Percentiles rank a stretch among this genome's conserved stretches.
Evolutionary conservation across 768 basidiomycete species (phyloP).

Genomic region (Mycena amicta): DNA sequence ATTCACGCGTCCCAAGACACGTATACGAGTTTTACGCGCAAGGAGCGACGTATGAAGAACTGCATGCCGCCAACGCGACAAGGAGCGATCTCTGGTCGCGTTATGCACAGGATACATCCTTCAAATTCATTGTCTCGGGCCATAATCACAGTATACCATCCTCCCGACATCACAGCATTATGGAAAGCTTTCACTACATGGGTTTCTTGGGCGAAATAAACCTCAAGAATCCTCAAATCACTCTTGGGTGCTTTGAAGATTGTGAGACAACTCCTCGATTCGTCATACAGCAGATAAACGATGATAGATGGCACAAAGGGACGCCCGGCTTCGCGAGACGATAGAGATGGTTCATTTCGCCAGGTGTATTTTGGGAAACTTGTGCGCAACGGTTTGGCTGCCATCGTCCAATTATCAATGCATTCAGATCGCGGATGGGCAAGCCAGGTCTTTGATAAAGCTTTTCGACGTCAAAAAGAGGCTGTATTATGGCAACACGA

Average conservation of each 20-base stretch:
- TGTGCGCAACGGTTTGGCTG: slow-evolving; percentile 47
- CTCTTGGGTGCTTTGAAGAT: slow-evolving; percentile 81
- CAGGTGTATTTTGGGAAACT: slow-evolving; percentile 85
- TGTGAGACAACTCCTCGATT: no score
- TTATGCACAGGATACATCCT: slow-evolving; percentile 69
- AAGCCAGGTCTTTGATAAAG: slow-evolving; percentile 58
- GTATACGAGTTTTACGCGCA: slow-evolving; percentile 79
- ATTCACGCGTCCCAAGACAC: slow-evolving; percentile 47
- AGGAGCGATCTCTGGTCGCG: slow-evolving; percentile 54
- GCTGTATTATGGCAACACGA: slow-evolving; percentile 90
- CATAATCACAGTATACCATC: slow-evolving; percentile 78
- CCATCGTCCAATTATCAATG: background rate
- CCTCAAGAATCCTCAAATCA: slow-evolving; percentile 77
- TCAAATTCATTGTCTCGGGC: slow-evolving; percentile 77
- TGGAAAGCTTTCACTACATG: slow-evolving; percentile 88
- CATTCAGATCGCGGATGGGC: slow-evolving; percentile 42
- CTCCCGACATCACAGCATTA: slow-evolving; percentile 60
- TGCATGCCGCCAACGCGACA: slow-evolving; percentile 59
- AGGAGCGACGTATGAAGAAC: slow-evolving; percentile 65
- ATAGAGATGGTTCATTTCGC: slow-evolving; percentile 69
- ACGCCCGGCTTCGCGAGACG: no score
- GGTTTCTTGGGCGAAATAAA: slow-evolving; percentile 78
- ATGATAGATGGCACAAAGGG: no score
- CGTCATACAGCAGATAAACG: no score
- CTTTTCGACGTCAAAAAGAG: slow-evolving; percentile 90